Evolutionary conservation across 345 rosid genomes (phyloP).

Genomic region (Carallia pectinifolia): DNA sequence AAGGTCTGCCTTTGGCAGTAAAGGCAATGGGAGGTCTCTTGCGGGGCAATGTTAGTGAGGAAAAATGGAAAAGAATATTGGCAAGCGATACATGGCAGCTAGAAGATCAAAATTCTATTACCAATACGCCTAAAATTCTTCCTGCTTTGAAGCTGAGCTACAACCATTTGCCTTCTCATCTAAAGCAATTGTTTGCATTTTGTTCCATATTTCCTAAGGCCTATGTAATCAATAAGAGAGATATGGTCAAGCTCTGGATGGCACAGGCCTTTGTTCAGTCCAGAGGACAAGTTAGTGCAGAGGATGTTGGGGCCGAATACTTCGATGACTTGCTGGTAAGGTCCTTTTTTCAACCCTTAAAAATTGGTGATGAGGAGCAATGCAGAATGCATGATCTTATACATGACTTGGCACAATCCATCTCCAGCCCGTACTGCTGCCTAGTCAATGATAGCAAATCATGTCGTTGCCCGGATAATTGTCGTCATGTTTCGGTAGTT

Average conservation of each 20-base stretch:
- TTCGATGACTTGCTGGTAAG: constrained; percentile 24
- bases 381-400: constrained; percentile 38
- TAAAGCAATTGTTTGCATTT: constrained; percentile 20
- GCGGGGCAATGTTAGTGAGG: constrained; percentile 3
- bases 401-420: constrained; percentile 28
- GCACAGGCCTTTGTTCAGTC: constrained; percentile 18
- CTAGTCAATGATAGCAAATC: constrained; percentile 17
- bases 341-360: constrained; percentile 32
- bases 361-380: constrained; percentile 3
- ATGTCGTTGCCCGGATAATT: neutral
- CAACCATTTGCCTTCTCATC: constrained; percentile 19
- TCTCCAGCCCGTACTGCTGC: constrained; percentile 22
- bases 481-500: constrained; percentile 26
- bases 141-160: constrained; percentile 31
- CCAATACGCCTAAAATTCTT: neutral
- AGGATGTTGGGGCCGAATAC: constrained; percentile 22
- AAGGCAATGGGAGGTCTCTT: constrained; percentile 25
- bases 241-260: constrained; percentile 32
- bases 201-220: constrained; percentile 35
- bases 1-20: constrained; percentile 33
- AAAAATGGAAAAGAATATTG: constrained; percentile 12
- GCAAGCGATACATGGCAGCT: constrained; percentile 12
- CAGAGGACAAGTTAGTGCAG: neutral
- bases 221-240: constrained; percentile 14
- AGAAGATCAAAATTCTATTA: neutral